These are phyloP conservation scores for Ceratobasidium sp. DNA, from an alignment of 1,284 basidiomycete species.

Conservation along the genomic window DNA sequence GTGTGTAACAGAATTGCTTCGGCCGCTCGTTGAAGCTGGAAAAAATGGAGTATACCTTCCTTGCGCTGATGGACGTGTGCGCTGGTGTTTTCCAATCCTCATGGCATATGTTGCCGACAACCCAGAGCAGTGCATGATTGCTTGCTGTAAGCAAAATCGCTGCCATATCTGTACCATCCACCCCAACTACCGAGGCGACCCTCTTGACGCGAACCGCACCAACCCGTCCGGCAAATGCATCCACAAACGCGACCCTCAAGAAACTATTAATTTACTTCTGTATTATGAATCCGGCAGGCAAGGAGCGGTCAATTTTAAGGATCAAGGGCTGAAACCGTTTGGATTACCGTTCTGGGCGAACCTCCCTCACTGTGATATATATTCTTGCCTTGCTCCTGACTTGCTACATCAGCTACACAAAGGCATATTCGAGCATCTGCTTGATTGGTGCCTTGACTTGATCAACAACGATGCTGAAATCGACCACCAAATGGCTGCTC, in stretches of 20 bases:
- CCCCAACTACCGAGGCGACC: background rate
- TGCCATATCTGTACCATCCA: slow-evolving; percentile 18
- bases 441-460: slow-evolving; percentile 17
- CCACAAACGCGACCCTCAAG: background rate
- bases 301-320: background rate
- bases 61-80: slow-evolving; percentile 16
- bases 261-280: background rate
- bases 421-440: slow-evolving; percentile 50
- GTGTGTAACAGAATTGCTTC: background rate
- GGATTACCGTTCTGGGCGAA: slow-evolving; percentile 5
- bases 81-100: slow-evolving; percentile 53
- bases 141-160: background rate
- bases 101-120: slow-evolving; percentile 49
- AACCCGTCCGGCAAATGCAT: background rate
- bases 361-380: slow-evolving; percentile 48
- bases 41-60: background rate
- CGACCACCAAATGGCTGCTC: background rate
- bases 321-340: background rate
- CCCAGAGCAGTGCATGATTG: slow-evolving; percentile 26
- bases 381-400: slow-evolving; percentile 49
- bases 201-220: background rate
- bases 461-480: slow-evolving; percentile 29
- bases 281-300: background rate
- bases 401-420: slow-evolving; percentile 53
- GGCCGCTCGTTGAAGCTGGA: background rate